Base-by-base conservation (phyloP, 768 basidiomycete species). In the Tricholoma saponaceum region DNA sequence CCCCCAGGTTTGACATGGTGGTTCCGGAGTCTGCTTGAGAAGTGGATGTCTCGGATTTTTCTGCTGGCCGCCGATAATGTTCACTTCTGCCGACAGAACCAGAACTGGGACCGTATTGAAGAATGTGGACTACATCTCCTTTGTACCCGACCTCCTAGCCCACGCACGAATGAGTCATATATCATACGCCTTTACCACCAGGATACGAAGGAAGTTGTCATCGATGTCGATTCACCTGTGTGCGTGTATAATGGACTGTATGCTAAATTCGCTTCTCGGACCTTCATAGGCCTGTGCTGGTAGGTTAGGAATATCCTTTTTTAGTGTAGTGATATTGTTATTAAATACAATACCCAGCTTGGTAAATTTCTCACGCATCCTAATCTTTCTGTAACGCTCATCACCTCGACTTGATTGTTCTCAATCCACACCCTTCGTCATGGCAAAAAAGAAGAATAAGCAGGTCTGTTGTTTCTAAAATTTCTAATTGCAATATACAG, bases 371-470 rank as follows among this genome's bases (percentile, higher is more conserved):
- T 28, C 53, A 54, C 53, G 53, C 26, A 30, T 10, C 35, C 22
- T 5, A 25, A n/a, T 16, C 30, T 44, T 44, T 14, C 52, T 14
- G 4, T 4, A 13, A 28, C 37, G 7, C 25, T 41, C 50, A 52
- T 43, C 37, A 30, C 20, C 50, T 25, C 26, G 20, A 46, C 55
- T 53, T n/a, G n/a, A n/a, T n/a, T n/a, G n/a, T n/a, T n/a, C n/a
- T n/a, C n/a, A n/a, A n/a, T 26, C 12, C 22, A 26, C 32, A 58
- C 9, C 33, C 22, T 25, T 57, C 46, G 63, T 60, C 55, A 83
- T 83, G 81, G 80, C 73, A 28, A 83, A 83, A 71, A 83, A 83
- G 70, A 83, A 83, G 74, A 83, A 80, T 60, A 83, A 82, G 67
- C 80, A 81, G 75, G 81, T 82, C 57, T 26, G 65, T 28, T 26